These are phyloP conservation scores for Fraxinus sp. DNA, from an alignment of 305 asterid species.

Conservation along the genomic window DNA sequence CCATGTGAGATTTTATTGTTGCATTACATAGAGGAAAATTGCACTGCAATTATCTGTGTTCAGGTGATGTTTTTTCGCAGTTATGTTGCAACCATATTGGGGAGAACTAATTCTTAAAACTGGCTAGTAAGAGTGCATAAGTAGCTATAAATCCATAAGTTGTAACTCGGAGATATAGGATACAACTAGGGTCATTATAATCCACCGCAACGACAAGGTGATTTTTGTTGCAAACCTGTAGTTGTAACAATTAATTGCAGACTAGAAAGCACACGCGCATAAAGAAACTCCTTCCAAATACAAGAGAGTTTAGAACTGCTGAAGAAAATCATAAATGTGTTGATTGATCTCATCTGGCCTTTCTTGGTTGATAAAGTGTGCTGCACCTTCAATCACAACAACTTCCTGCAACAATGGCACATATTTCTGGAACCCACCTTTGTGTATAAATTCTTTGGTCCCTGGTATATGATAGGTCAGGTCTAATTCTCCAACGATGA, in stretches of 20 bases:
- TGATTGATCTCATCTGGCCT: conserved; percentile 45
- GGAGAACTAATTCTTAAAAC: not conserved
- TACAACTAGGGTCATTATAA: not conserved
- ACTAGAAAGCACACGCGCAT: not conserved
- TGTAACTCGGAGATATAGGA: not conserved
- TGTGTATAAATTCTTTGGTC: conserved; percentile 39
- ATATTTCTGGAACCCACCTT: conserved; percentile 37
- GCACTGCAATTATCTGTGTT: not conserved
- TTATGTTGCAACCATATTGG: not conserved
- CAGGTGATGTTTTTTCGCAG: not conserved
- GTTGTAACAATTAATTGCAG: not conserved
- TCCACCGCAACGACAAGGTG: not conserved
- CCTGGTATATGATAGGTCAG: conserved; percentile 36
- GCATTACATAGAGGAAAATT: not conserved
- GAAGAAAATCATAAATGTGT: conserved; percentile 40
- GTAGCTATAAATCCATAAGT: no score
- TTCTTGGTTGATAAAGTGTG: conserved; percentile 52
- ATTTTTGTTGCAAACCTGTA: not conserved
- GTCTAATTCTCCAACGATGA: conserved; percentile 47
- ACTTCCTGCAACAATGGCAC: conserved; percentile 52
- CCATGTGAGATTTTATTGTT: not conserved
- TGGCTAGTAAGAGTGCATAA: not conserved
- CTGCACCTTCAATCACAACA: conserved; percentile 50
- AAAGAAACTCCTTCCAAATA: not conserved
- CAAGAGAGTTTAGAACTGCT: conserved; percentile 29